Percentiles rank a stretch among this genome's conserved stretches.
These are phyloP conservation scores for Leccinum sublutescens DNA, from an alignment of 768 basidiomycete species.

Conservation along the genomic window DNA sequence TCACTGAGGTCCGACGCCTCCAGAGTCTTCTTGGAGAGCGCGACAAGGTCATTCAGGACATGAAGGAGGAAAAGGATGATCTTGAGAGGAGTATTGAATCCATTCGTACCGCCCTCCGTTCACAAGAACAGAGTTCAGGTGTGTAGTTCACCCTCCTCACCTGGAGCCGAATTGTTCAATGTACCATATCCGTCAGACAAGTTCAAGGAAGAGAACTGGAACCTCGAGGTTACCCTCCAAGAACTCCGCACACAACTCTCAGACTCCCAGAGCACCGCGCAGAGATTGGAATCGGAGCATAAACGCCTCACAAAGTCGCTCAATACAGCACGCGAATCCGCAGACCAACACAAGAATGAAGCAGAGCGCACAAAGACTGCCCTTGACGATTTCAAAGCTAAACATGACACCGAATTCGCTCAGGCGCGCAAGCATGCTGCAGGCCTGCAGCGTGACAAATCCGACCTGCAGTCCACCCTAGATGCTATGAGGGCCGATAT, in stretches of 20 bases:
- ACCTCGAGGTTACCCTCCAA: slow-evolving; percentile 90
- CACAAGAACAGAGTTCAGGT: slow-evolving; percentile 83
- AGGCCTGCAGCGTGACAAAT: slow-evolving; percentile 87
- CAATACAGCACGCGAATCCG: slow-evolving; percentile 64
- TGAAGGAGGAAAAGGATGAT: slow-evolving; percentile 90
- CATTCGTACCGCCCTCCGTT: slow-evolving; percentile 67
- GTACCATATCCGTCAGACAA: slow-evolving; percentile 54
- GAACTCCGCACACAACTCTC: slow-evolving; percentile 72
- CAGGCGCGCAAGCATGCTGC: slow-evolving; percentile 86
- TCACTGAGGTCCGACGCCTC: slow-evolving; percentile 88
- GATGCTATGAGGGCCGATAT: slow-evolving; percentile 75
- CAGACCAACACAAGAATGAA: slow-evolving; percentile 87
- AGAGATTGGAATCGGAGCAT: slow-evolving; percentile 78
- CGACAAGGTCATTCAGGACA: slow-evolving; percentile 88
- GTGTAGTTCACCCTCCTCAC: background rate
- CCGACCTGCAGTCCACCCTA: slow-evolving; percentile 79
- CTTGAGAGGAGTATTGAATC: slow-evolving; percentile 77
- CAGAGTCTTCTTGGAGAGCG: slow-evolving; percentile 89
- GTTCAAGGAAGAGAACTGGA: slow-evolving; percentile 99
- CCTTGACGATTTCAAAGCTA: slow-evolving; percentile 75
- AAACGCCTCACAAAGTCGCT: slow-evolving; percentile 78
- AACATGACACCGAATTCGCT: slow-evolving; percentile 94
- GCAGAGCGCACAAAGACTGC: slow-evolving; percentile 62
- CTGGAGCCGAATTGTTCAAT: slow-evolving; percentile 6
- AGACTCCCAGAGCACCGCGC: slow-evolving; percentile 61